These are phyloP conservation scores for Boletus subparvulus DNA, from an alignment of 768 basidiomycete species.

Conservation along the genomic window DNA sequence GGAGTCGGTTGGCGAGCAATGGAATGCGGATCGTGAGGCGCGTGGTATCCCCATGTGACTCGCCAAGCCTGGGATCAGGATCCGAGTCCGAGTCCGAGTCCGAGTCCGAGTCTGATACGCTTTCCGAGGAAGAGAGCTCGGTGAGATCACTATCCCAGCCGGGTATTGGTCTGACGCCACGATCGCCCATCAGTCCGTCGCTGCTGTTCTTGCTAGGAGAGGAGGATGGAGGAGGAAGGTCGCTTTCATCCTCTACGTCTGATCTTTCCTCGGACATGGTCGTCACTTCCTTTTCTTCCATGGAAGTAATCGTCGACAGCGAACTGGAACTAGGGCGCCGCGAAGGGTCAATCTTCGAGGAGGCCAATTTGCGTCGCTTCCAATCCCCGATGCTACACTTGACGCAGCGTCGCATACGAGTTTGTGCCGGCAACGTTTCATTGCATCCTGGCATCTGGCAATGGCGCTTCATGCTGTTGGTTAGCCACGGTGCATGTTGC, in stretches of 20 bases:
- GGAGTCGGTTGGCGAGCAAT: slow-evolving; percentile 15
- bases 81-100: not conserved
- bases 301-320: not conserved
- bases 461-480: slow-evolving; percentile 6
- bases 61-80: not conserved
- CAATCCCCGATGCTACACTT: slow-evolving; percentile 20
- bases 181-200: not conserved
- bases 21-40: slow-evolving; percentile 25
- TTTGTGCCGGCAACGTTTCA: slow-evolving; percentile 4
- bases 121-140: slow-evolving; percentile 14
- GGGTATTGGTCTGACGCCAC: not conserved
- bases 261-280: not conserved
- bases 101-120: not conserved
- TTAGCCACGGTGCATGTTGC: not conserved
- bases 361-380: slow-evolving; percentile 11
- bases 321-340: not conserved
- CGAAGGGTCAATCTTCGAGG: not conserved
- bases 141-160: slow-evolving; percentile 30
- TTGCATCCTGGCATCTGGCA: slow-evolving; percentile 18
- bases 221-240: not conserved
- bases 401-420: slow-evolving; percentile 17
- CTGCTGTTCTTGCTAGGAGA: slow-evolving; percentile 3
- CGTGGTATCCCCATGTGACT: not conserved
- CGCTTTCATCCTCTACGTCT: not conserved
- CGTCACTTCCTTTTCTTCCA: not conserved